Evolutionary conservation across 768 basidiomycete species (phyloP).

Genomic region (Pleurotus giganteus): DNA sequence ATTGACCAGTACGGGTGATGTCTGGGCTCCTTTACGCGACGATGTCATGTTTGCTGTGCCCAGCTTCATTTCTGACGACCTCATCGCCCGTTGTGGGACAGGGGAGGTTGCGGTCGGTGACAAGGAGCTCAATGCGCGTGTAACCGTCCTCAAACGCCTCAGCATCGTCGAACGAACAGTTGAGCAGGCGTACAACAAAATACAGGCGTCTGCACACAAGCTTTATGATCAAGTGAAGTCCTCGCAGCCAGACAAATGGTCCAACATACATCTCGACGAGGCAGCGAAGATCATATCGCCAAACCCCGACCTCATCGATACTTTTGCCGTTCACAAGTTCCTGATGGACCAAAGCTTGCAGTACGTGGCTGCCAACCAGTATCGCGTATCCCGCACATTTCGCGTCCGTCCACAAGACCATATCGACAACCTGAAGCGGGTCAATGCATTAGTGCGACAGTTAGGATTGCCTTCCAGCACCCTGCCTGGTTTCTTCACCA

Average conservation of each 20-base stretch:
- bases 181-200: conserved; percentile 35
- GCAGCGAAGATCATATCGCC: conserved; percentile 44
- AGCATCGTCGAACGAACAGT: conserved; percentile 49
- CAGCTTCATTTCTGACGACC: conserved; percentile 43
- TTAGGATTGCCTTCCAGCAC: conserved; percentile 25
- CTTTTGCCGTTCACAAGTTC: conserved; percentile 60
- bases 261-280: conserved; percentile 49
- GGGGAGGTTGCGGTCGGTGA: conserved; percentile 23
- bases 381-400: conserved; percentile 51
- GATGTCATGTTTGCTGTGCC: conserved; percentile 67
- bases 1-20: conserved; percentile 48
- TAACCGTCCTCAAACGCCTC: conserved; percentile 60
- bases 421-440: conserved; percentile 45
- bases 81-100: conserved; percentile 48
- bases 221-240: conserved; percentile 47
- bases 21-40: conserved; percentile 43
- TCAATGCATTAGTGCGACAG: conserved; percentile 46
- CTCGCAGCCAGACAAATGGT: conserved; percentile 50
- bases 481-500: conserved; percentile 48
- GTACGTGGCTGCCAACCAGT: conserved; percentile 51
- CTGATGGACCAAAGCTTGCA: conserved; percentile 52
- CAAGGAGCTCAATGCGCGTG: conserved; percentile 53
- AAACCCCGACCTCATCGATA: conserved; percentile 29
- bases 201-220: conserved; percentile 26
- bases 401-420: conserved; percentile 61